Evolutionary conservation across 441 rosid species (phyloP).

Genomic region (Aquilaria agallochum): DNA sequence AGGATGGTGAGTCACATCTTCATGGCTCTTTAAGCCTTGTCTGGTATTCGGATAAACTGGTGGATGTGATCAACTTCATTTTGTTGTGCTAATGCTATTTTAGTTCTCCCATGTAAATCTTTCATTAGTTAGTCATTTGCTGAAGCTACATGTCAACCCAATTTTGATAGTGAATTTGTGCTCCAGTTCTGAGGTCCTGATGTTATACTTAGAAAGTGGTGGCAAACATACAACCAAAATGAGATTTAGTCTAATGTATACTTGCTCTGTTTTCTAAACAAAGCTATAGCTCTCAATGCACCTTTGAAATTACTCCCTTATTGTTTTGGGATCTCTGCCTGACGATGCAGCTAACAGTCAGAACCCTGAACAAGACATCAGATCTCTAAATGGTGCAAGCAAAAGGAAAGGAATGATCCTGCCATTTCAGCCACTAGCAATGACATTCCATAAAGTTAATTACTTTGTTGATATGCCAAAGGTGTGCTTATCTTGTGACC

Average conservation of each 20-base stretch:
- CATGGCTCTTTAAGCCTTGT: no score
- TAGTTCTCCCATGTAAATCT: no score
- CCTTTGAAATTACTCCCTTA: neutral
- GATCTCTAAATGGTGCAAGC: slow-evolving; percentile 22
- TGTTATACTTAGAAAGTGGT: no score
- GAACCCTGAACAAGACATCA: slow-evolving; percentile 11
- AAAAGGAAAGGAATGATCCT: slow-evolving; percentile 85
- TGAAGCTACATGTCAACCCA: neutral
- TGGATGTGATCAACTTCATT: no score
- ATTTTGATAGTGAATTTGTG: no score
- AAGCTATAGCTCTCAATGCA: neutral
- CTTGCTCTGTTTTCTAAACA: neutral
- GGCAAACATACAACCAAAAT: no score
- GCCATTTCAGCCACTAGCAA: slow-evolving; percentile 85
- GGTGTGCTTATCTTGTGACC: slow-evolving; percentile 33
- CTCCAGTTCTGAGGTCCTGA: no score
- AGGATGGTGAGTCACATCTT: slow-evolving; percentile 22
- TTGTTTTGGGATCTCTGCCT: neutral
- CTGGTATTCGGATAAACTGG: no score
- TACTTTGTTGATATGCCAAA: slow-evolving; percentile 94
- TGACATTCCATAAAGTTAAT: slow-evolving; percentile 89
- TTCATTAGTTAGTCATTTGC: neutral
- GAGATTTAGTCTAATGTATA: neutral
- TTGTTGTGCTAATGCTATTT: no score
- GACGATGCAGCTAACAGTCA: slow-evolving; percentile 17